A percentile compares a stretch with the other conserved stretches of the same genome.
Conservation (phyloP, 2,329 filamentous ascomycete genomes). For the Fusarium secorum region DNA sequence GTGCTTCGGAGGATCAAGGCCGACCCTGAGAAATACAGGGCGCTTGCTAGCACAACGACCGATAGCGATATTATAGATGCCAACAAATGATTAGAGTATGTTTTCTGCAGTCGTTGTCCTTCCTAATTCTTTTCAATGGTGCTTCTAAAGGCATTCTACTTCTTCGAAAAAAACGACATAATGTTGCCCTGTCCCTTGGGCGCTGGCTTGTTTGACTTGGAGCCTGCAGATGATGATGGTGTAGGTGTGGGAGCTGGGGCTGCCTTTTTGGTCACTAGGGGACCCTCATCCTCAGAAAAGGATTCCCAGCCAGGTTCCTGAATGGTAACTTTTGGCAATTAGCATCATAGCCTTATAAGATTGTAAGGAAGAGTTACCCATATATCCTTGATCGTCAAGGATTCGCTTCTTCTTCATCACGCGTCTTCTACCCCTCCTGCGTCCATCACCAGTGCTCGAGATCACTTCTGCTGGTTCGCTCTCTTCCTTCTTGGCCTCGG, state of each 20-base stretch:
- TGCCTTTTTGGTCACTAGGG: conserved; percentile 58
- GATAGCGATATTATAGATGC: conserved; percentile 34
- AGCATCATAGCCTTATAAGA: not conserved
- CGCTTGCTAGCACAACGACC: conserved; percentile 2
- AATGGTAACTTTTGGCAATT: conserved; percentile 71
- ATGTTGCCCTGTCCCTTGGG: conserved; percentile 80
- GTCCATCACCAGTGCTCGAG: conserved; percentile 63
- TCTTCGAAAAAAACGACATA: conserved; percentile 92
- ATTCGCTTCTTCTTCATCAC: conserved; percentile 89
- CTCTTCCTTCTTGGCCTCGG: conserved; percentile 49
- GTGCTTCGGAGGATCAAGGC: conserved; percentile 51
- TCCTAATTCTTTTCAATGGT: not conserved
- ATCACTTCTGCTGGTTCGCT: conserved; percentile 60
- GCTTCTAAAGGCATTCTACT: conserved; percentile 50
- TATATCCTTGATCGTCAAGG: conserved; percentile 88
- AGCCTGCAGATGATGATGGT: conserved; percentile 55
- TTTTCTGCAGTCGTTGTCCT: not conserved
- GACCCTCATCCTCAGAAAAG: conserved; percentile 87
- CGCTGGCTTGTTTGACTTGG: conserved; percentile 63
- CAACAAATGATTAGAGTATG: conserved; percentile 37
- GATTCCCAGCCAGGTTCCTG: conserved; percentile 89
- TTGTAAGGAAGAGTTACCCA: conserved; percentile 66
- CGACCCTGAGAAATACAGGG: conserved; percentile 41
- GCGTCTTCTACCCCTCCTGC: conserved; percentile 77
- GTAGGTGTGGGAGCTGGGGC: conserved; percentile 59